phyloP scores from a whole-genome alignment of 805 yeast species.

The Kluyveromyces wickerhamii region DNA sequence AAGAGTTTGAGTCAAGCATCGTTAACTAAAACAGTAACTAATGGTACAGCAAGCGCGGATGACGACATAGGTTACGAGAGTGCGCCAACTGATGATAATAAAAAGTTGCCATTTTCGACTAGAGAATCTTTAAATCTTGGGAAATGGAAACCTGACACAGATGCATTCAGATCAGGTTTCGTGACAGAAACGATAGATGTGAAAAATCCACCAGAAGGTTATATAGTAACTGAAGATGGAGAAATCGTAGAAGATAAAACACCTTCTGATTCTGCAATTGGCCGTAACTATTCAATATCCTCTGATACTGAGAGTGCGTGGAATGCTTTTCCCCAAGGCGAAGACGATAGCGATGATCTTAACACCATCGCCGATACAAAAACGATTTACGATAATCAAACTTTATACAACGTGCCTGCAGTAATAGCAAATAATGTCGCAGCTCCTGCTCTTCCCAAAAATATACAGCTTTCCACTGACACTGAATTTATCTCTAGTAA shows the following conservation, averaged over 20 bases:
- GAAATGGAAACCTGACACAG: slow-evolving; percentile 53
- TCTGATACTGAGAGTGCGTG: slow-evolving; percentile 29
- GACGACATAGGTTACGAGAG: not conserved
- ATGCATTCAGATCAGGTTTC: slow-evolving; percentile 31
- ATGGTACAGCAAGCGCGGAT: not conserved
- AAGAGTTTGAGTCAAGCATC: slow-evolving; percentile 1
- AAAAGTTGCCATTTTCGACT: slow-evolving; percentile 7
- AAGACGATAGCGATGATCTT: slow-evolving; percentile 21
- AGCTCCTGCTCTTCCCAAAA: slow-evolving; percentile 28
- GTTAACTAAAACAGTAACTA: not conserved
- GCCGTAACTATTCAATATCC: slow-evolving; percentile 24
- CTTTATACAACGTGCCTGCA: slow-evolving; percentile 31
- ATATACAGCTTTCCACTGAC: not conserved
- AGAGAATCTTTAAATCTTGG: slow-evolving; percentile 37
- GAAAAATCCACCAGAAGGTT: slow-evolving; percentile 30
- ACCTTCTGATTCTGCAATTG: slow-evolving; percentile 19
- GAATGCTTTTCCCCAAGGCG: slow-evolving; percentile 29
- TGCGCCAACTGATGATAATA: slow-evolving; percentile 1
- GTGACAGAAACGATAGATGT: slow-evolving; percentile 32
- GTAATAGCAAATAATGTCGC: slow-evolving; percentile 19
- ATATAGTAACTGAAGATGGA: slow-evolving; percentile 27
- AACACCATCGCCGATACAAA: slow-evolving; percentile 29
- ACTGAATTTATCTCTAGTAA: slow-evolving; percentile 5
- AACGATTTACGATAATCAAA: slow-evolving; percentile 30
- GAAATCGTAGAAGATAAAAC: slow-evolving; percentile 27